A percentile compares a stretch with the other conserved stretches of the same genome.
phyloP scores from a whole-genome alignment of 768 basidiomycete genomes.

The Lentinula guzmanii region DNA sequence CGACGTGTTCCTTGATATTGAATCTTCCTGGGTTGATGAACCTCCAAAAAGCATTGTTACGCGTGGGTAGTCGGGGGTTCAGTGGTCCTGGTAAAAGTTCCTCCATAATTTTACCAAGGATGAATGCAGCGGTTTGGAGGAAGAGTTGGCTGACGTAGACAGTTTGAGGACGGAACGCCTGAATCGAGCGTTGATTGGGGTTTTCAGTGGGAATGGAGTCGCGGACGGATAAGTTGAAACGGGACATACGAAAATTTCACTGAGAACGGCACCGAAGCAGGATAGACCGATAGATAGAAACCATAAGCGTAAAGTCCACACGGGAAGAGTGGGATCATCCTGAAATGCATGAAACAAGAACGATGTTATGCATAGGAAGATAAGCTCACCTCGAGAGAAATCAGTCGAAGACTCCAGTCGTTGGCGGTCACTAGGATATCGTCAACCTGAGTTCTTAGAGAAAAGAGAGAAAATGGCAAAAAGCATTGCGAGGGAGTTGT shows the following conservation, averaged over 20 bases:
- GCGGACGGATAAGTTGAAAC: not conserved
- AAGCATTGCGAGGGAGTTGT: not conserved
- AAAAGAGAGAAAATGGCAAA: not conserved
- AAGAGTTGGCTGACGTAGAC: conserved; percentile 15
- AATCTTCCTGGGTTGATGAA: conserved; percentile 41
- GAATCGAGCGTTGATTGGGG: conserved; percentile 1
- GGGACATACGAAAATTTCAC: conserved; percentile 15
- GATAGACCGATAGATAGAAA: conserved; percentile 21
- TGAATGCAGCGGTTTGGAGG: conserved; percentile 10
- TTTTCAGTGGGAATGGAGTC: conserved; percentile 18
- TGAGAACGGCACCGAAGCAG: conserved; percentile 24
- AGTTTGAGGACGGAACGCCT: conserved; percentile 37
- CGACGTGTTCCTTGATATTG: conserved; percentile 43
- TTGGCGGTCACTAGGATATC: conserved; percentile 13
- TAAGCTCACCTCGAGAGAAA: conserved; percentile 14
- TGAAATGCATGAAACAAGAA: not conserved
- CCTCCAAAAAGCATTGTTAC: conserved; percentile 19
- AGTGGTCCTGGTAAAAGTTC: conserved; percentile 10
- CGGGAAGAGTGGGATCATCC: conserved; percentile 22
- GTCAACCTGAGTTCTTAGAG: not conserved
- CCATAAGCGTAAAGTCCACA: conserved; percentile 24
- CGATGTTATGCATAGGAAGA: not conserved
- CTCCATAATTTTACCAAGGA: conserved; percentile 10
- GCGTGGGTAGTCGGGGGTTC: conserved; percentile 3
- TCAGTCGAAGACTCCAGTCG: conserved; percentile 17